A percentile compares a stretch with the other conserved stretches of the same genome.
Conservation (phyloP, 257 asterid species). For the Solanum gandarillasii region DNA sequence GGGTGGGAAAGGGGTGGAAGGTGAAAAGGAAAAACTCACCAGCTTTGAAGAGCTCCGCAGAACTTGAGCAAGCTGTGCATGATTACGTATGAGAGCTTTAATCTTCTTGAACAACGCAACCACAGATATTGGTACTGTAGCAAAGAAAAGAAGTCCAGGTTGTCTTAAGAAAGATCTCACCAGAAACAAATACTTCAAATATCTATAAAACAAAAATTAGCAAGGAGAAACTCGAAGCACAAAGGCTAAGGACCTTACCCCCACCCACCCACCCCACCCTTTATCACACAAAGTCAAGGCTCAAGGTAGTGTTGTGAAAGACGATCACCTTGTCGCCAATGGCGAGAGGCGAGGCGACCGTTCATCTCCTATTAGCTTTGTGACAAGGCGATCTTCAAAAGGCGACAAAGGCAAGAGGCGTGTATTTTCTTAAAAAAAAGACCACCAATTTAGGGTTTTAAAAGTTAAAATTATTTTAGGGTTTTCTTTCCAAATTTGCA, state of each 20-base stretch:
- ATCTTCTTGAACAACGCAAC: conserved; percentile 81
- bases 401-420: not conserved
- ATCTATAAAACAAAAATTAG: not conserved
- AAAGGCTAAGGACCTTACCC: not conserved
- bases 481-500: not conserved
- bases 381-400: not conserved
- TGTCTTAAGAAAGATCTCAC: not conserved
- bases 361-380: not conserved
- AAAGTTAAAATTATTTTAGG: not conserved
- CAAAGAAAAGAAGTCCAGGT: not conserved
- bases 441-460: not conserved
- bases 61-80: conserved; percentile 57
- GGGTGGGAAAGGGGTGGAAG: not conserved
- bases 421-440: not conserved
- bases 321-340: not conserved
- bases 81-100: conserved; percentile 40
- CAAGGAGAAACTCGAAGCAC: not conserved
- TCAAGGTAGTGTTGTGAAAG: not conserved
- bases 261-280: not conserved
- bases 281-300: not conserved
- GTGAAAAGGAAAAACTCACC: conserved; percentile 22
- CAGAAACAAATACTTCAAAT: not conserved
- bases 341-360: not conserved
- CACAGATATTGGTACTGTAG: conserved; percentile 63
- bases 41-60: conserved; percentile 55